Conservation (phyloP, 495 filamentous ascomycete genomes). For the Paragyromitra xinjiangensis region DNA sequence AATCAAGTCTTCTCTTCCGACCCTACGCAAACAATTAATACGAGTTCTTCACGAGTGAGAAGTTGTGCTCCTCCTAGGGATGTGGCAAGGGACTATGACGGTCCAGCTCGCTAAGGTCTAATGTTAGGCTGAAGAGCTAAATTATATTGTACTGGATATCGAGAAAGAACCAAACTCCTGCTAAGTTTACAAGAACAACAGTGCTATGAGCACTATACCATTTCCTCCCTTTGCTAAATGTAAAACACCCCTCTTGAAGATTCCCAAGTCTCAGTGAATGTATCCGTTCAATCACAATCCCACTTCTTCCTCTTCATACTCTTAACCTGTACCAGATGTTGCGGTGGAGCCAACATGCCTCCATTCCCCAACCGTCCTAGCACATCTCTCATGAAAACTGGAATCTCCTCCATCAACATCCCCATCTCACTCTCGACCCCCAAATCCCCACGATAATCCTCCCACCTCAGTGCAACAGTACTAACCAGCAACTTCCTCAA, state of each 20-base stretch:
- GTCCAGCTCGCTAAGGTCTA: no score
- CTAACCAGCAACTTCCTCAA: constrained; percentile 23
- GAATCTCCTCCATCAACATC: constrained; percentile 46
- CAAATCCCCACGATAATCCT: constrained; percentile 33
- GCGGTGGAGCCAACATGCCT: constrained; percentile 4
- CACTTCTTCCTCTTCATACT: constrained; percentile 45
- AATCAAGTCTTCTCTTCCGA: no score
- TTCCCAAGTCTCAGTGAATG: neutral
- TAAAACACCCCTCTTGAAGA: neutral
- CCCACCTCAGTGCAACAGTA: constrained; percentile 37
- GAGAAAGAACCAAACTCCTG: constrained; percentile 19
- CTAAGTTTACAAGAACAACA: constrained; percentile 5
- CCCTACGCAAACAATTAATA: neutral
- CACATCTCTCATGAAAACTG: constrained; percentile 34
- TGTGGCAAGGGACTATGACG: no score
- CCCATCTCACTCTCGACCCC: constrained; percentile 37
- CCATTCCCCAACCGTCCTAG: constrained; percentile 31
- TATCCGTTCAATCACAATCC: constrained; percentile 33
- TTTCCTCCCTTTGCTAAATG: neutral
- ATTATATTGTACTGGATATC: neutral
- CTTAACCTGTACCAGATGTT: constrained; percentile 29
- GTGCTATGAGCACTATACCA: neutral
- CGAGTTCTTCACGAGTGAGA: neutral
- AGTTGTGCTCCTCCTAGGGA: neutral
- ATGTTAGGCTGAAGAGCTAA: neutral